Evolutionary conservation across 2,329 filamentous ascomycete species (phyloP), one percentile per base, ranked within the genome.

Genomic region (Aspergillus intermedius): DNA sequence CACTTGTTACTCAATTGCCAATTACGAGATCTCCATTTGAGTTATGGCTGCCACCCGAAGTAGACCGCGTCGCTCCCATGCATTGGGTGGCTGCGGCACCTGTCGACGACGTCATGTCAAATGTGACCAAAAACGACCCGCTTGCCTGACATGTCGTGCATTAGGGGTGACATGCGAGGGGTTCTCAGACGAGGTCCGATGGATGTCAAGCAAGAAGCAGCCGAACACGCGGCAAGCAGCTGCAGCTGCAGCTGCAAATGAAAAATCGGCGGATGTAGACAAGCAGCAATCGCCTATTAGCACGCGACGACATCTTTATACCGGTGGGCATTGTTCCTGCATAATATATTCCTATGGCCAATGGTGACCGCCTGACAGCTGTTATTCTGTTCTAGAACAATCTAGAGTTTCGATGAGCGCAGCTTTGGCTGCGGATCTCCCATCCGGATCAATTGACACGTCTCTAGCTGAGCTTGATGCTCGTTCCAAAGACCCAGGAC

Each of bases 31-130:
- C 9, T 4, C 3, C 25, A 19, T 30, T 9, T 30, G 25, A 30
- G 25, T 30, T 12, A 30, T 30, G 25, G 4, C 25, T 10, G 25
- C 25, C 10, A 30, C 25, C 25, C 12, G 25, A 30, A 30, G 25
- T 30, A 30, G 51, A 15, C 12, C 52, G 48, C 62, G 60, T 39
- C 58, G 62, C 51, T 58, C 61, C 30, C 65, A 68, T 51, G 54
- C 58, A 2, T 50, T 68, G 12, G 66, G 65, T 35, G 66, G 62
- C 13, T 69, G 66, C 48, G 60, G 51, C 40, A 67, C 62, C 12
- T 69, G 66, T 49, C 60, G 65, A 23, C 59, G 60, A 17, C 62
- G 65, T 28, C 65, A 68, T 52, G 58, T 66, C 28, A 68, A 67
- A 56, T 69, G 66, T 46, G 66, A 69, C 42, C 64, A 68, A 44